Percentiles rank a stretch among this genome's conserved stretches.
Conservation (phyloP, 2,329 filamentous ascomycete species). For the Blastomyces gilchristii region DNA sequence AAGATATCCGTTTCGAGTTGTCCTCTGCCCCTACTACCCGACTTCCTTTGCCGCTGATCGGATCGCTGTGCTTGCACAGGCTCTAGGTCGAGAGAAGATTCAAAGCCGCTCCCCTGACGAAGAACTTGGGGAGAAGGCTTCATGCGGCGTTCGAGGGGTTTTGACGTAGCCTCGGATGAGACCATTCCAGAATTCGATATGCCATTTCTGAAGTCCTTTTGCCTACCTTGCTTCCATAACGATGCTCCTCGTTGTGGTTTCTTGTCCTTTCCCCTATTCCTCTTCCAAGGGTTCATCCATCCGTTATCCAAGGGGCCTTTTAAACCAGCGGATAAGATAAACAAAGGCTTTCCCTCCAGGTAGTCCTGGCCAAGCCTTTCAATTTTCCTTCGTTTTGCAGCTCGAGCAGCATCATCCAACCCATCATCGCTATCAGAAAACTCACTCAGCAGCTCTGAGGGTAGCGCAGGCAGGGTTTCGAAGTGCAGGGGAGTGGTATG, state of each 20-base stretch:
- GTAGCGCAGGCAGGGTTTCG: constrained; percentile 23
- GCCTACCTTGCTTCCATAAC: background rate
- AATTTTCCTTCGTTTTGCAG: constrained; percentile 34
- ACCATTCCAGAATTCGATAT: background rate
- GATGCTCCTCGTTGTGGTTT: background rate
- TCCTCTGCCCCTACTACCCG: background rate
- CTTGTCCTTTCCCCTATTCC: background rate
- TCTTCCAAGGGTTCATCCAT: constrained; percentile 40
- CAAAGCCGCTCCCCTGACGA: constrained; percentile 2
- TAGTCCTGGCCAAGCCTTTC: constrained; percentile 35
- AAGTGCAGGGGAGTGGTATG: constrained; percentile 25
- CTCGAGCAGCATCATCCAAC: constrained; percentile 23
- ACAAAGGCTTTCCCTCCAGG: constrained; percentile 33
- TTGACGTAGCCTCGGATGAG: background rate
- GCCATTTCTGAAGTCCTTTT: background rate
- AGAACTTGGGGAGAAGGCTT: background rate
- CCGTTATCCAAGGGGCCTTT: constrained; percentile 35
- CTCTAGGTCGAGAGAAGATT: background rate
- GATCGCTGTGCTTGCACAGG: background rate
- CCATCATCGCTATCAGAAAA: constrained; percentile 33
- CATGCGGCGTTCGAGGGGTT: background rate
- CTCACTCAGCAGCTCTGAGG: constrained; percentile 19
- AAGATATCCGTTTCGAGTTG: background rate
- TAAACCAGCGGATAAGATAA: constrained; percentile 38
- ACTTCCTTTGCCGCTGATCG: background rate